Conservation (phyloP, 805 yeast genomes). For the Myxozyma udenii region DNA sequence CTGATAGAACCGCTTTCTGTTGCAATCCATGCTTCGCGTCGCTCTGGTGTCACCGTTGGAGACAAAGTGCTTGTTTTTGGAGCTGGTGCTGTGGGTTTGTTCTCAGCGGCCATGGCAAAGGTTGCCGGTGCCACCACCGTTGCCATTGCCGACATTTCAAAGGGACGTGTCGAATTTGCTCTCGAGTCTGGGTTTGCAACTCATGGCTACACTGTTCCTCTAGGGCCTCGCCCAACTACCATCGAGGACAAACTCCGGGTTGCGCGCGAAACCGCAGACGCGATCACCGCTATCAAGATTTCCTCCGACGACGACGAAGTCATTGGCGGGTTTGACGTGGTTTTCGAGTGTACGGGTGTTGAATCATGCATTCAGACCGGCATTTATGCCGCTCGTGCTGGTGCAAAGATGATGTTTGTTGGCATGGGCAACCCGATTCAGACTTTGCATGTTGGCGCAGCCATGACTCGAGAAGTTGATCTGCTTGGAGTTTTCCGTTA, state of each 20-base stretch:
- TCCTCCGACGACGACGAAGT: conserved; percentile 13
- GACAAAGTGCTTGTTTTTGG: conserved; percentile 69
- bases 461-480: conserved; percentile 36
- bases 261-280: conserved; percentile 33
- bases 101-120: conserved; percentile 65
- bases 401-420: conserved; percentile 34
- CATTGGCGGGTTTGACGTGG: conserved; percentile 27
- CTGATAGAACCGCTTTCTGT: conserved; percentile 80
- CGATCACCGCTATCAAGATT: conserved; percentile 18
- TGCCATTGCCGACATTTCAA: conserved; percentile 60
- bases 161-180: conserved; percentile 38
- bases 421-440: conserved; percentile 38
- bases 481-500: conserved; percentile 38
- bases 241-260: conserved; percentile 26
- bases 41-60: conserved; percentile 58
- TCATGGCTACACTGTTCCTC: conserved; percentile 32
- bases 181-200: conserved; percentile 36
- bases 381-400: conserved; percentile 39
- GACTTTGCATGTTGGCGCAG: conserved; percentile 37
- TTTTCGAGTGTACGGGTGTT: conserved; percentile 55
- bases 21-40: conserved; percentile 70
- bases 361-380: conserved; percentile 49
- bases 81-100: conserved; percentile 81
- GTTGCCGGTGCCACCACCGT: conserved; percentile 70
- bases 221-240: conserved; percentile 20